Percentiles rank a stretch among this genome's conserved stretches.
These are phyloP conservation scores for Irpex sp. DNA, from an alignment of 1,284 basidiomycete species.

Conservation along the genomic window DNA sequence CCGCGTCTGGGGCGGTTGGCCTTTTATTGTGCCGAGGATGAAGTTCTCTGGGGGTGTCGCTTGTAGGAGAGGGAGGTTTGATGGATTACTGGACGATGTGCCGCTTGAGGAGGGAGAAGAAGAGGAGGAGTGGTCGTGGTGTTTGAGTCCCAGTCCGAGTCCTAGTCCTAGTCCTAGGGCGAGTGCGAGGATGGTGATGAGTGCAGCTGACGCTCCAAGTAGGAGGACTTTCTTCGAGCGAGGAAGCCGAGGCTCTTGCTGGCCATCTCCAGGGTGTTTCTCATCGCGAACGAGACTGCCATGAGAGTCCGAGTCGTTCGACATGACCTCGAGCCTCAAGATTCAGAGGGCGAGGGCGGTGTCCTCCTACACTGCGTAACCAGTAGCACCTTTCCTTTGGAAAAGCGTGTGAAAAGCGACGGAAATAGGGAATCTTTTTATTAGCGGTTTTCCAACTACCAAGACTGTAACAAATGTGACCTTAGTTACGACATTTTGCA, in stretches of 20 bases:
- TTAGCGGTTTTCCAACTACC: too few species aligned
- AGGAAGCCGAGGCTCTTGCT: neutral
- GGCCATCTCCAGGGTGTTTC: neutral
- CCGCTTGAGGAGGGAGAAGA: slow-evolving; percentile 5
- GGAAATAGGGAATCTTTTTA: too few species aligned
- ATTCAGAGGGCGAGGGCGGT: too few species aligned
- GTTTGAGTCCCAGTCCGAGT: slow-evolving; percentile 24
- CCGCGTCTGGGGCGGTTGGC: slow-evolving; percentile 28
- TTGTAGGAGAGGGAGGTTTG: slow-evolving; percentile 12
- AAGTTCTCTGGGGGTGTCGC: slow-evolving; percentile 20
- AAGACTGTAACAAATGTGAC: too few species aligned
- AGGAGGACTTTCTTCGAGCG: neutral
- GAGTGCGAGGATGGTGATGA: slow-evolving; percentile 20
- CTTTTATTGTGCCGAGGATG: slow-evolving; percentile 20
- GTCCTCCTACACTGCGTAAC: too few species aligned
- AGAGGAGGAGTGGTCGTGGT: neutral
- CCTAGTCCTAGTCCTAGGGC: slow-evolving; percentile 31
- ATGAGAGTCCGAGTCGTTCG: neutral
- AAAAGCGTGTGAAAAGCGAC: too few species aligned
- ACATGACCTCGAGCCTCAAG: too few species aligned
- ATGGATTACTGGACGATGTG: neutral
- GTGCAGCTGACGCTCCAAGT: slow-evolving; percentile 7
- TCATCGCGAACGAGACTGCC: neutral
- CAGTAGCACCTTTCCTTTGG: too few species aligned
- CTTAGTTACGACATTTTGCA: too few species aligned